A percentile compares a stretch with the other conserved stretches of the same genome.
Evolutionary conservation across 495 filamentous ascomycete genomes (phyloP).

Genomic region (Neurospora sp.): DNA sequence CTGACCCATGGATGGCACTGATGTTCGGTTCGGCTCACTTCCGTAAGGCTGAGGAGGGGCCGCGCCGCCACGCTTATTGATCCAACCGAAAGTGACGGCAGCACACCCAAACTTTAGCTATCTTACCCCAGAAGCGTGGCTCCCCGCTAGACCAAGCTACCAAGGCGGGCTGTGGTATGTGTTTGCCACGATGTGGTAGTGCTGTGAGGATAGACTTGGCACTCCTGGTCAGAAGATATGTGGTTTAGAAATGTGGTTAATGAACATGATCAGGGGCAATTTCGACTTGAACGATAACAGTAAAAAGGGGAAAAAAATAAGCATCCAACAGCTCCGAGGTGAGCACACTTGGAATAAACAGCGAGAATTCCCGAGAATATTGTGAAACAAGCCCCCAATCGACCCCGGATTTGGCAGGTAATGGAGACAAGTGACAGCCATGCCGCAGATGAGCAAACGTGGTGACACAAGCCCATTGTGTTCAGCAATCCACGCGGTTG

Average conservation of each 20-base stretch:
- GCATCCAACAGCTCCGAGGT: neutral
- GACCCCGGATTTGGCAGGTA: neutral
- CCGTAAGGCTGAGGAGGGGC: neutral
- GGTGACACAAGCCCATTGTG: neutral
- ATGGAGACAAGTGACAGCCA: neutral
- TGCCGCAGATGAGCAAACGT: neutral
- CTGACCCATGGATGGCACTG: neutral
- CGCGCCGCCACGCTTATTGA: neutral
- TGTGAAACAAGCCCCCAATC: neutral
- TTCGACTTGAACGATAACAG: neutral
- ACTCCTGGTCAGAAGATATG: neutral
- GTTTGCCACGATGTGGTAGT: neutral
- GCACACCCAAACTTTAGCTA: neutral
- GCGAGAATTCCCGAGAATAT: too few relatives aligned
- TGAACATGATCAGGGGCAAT: neutral
- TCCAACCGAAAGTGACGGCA: neutral
- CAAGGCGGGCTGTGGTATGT: neutral
- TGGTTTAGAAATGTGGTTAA: neutral
- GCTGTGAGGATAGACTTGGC: neutral
- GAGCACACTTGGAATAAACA: too few relatives aligned
- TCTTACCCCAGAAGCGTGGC: neutral
- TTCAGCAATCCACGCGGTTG: neutral
- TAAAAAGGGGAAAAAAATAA: neutral
- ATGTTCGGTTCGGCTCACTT: neutral
- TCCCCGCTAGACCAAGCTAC: neutral